phyloP scores from a whole-genome alignment of 2,329 filamentous ascomycete genomes.

The Ustilaginoidea virens region DNA sequence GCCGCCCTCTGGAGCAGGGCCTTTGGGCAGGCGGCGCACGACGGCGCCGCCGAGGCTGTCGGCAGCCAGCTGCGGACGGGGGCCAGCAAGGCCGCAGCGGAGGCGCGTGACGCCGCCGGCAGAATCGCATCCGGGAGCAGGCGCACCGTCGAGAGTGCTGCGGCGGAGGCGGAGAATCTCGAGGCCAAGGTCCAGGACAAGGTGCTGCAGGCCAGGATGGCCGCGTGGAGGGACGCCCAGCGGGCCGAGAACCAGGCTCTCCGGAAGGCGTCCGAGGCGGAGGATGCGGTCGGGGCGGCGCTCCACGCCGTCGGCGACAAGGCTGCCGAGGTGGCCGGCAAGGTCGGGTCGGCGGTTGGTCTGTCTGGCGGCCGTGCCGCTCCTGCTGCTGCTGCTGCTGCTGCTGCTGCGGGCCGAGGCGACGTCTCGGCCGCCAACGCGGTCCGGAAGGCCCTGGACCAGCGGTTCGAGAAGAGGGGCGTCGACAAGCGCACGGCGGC shows the following conservation, averaged over 20 bases:
- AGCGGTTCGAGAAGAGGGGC: constrained; percentile 32
- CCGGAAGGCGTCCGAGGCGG: constrained; percentile 18
- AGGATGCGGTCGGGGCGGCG: constrained; percentile 21
- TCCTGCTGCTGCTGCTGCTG: no score
- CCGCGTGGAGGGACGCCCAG: constrained; percentile 10
- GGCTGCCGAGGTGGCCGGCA: constrained; percentile 22
- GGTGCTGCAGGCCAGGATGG: constrained; percentile 12
- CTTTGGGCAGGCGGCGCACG: constrained; percentile 17
- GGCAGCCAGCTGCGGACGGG: constrained; percentile 16
- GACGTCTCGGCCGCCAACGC: constrained; percentile 14
- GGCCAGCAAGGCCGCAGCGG: constrained; percentile 16
- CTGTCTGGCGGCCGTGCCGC: constrained; percentile 13
- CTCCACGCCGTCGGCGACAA: constrained; percentile 25
- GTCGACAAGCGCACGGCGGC: constrained; percentile 32
- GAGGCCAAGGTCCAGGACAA: constrained; percentile 13
- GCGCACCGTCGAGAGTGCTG: constrained; percentile 17
- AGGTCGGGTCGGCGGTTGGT: constrained; percentile 20
- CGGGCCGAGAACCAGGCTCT: constrained; percentile 9
- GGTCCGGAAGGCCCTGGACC: constrained; percentile 32
- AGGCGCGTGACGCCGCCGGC: constrained; percentile 9
- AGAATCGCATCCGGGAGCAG: constrained; percentile 19
- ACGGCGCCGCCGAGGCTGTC: constrained; percentile 11
- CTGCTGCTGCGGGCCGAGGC: no score
- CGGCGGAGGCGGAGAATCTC: constrained; percentile 13
- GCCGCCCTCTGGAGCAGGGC: constrained; percentile 28